These are phyloP conservation scores for Penicillium sp. DNA, from an alignment of 2,329 filamentous ascomycete species.

Conservation along the genomic window DNA sequence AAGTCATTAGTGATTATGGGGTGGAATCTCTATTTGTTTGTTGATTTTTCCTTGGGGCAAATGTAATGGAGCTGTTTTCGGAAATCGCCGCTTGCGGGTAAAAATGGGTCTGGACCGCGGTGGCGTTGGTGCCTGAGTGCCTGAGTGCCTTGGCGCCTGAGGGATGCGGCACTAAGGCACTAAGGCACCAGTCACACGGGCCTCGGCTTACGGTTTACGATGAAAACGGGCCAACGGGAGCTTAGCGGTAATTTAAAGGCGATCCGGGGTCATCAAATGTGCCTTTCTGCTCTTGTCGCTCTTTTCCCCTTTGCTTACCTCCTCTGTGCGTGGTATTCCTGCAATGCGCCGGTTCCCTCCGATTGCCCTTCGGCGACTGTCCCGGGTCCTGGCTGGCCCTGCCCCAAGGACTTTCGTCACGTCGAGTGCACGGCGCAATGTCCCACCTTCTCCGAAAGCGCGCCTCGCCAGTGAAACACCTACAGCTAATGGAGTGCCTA, in stretches of 20 bases:
- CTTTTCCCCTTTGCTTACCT: not conserved
- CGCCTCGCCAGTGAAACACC: not conserved
- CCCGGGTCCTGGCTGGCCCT: conserved; percentile 5
- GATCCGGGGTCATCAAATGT: conserved; percentile 12
- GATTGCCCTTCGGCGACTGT: conserved; percentile 5
- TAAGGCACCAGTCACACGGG: not conserved
- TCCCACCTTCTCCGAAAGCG: not conserved
- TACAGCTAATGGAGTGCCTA: not conserved
- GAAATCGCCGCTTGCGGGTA: conserved; percentile 14
- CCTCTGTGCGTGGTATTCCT: not conserved
- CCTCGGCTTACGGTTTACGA: conserved; percentile 1
- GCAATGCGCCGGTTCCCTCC: conserved; percentile 10
- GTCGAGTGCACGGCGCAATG: conserved; percentile 5
- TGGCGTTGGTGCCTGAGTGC: not conserved
- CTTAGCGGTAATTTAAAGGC: not conserved
- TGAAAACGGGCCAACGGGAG: not conserved
- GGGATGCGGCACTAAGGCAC: not conserved
- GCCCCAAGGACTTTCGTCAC: conserved; percentile 11
- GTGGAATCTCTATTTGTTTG: conserved; percentile 1
- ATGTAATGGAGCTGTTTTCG: conserved; percentile 8
- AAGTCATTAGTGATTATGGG: conserved; percentile 9
- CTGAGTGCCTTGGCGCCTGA: not conserved
- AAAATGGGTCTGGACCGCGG: conserved; percentile 8
- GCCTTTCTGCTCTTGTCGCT: not conserved
- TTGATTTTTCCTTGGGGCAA: conserved; percentile 11